A percentile compares a stretch with the other conserved stretches of the same genome.
These are phyloP conservation scores for Handroanthus guayacan DNA, from an alignment of 257 asterid species.

Conservation along the genomic window DNA sequence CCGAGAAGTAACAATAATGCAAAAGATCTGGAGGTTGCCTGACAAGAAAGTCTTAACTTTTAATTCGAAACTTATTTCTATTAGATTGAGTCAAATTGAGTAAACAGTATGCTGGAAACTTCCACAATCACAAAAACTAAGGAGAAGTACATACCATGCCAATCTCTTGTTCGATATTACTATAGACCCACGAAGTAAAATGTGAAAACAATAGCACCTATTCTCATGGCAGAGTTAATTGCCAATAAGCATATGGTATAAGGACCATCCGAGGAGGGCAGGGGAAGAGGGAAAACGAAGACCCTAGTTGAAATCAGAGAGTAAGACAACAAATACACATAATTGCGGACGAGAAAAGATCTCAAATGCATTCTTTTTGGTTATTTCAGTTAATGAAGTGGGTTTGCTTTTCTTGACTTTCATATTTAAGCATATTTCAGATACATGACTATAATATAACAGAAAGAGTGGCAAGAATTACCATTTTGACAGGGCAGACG, in stretches of 20 bases:
- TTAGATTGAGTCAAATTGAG: neutral
- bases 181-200: no score
- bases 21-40: neutral
- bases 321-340: neutral
- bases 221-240: no score
- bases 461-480: conserved; percentile 18
- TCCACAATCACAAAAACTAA: neutral
- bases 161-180: neutral
- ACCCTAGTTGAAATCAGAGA: neutral
- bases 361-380: neutral
- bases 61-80: neutral
- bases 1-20: no score
- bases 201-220: no score
- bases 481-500: conserved; percentile 21
- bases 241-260: no score
- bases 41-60: neutral
- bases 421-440: conserved; percentile 1
- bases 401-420: neutral
- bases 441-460: neutral
- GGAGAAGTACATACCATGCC: neutral
- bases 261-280: neutral
- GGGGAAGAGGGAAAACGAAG: neutral
- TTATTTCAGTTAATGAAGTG: neutral
- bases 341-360: neutral
- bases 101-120: neutral